Conservation (phyloP, 164 flowering plant genomes). For the Platanus orientalis region DNA sequence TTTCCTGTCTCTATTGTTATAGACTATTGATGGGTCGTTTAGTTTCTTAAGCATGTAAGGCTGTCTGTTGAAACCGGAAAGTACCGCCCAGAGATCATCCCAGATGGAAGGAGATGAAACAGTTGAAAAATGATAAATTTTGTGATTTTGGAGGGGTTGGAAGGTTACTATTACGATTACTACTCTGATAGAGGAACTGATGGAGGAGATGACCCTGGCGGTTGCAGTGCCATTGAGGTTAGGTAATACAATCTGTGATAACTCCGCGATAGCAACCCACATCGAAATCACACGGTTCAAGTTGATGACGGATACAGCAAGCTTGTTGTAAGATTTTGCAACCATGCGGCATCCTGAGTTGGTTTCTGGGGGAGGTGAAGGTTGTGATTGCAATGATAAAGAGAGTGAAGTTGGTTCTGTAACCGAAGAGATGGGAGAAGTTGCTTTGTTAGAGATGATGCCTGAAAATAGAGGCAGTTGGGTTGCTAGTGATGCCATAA, state of each 20-base stretch:
- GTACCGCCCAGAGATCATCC: neutral
- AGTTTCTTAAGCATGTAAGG: constrained; percentile 11
- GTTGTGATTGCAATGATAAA: constrained; percentile 7
- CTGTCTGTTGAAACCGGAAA: constrained; percentile 2
- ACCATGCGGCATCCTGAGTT: constrained; percentile 13
- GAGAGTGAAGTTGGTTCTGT: constrained; percentile 7
- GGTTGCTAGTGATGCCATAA: constrained; percentile 25
- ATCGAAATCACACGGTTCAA: constrained; percentile 40
- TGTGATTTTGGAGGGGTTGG: constrained; percentile 16
- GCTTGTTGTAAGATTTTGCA: constrained; percentile 27
- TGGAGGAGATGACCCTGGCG: constrained; percentile 53
- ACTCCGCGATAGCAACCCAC: constrained; percentile 21
- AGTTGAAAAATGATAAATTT: constrained; percentile 20
- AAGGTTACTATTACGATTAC: constrained; percentile 3
- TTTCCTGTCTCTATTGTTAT: neutral
- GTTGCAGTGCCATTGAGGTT: constrained; percentile 45
- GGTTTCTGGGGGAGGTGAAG: constrained; percentile 15
- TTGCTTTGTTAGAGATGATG: constrained; percentile 25
- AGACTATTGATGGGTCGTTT: constrained; percentile 9
- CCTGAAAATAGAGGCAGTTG: constrained; percentile 29
- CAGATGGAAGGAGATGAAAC: constrained; percentile 12
- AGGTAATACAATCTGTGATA: constrained; percentile 36
- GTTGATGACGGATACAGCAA: constrained; percentile 38
- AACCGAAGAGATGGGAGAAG: constrained; percentile 16
- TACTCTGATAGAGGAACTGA: constrained; percentile 21